These are phyloP conservation scores for Saccharomyces uvarum DNA, from an alignment of 1,139 yeast genomes.

Conservation along the genomic window DNA sequence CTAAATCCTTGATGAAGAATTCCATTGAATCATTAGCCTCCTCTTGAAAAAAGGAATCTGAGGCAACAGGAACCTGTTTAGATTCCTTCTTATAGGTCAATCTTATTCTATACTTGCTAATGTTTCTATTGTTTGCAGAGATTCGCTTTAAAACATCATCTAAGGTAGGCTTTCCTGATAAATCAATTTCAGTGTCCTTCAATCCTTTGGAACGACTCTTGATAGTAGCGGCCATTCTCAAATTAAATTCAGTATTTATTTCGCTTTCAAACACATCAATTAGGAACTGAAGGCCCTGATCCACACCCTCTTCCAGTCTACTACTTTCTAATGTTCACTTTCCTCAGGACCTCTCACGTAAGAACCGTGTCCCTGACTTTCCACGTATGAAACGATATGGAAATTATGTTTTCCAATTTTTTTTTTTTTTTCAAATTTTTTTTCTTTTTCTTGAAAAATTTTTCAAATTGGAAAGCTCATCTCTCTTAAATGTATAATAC, in stretches of 20 bases:
- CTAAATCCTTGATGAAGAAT: constrained; percentile 70
- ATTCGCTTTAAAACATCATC: constrained; percentile 36
- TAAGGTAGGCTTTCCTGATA: constrained; percentile 30
- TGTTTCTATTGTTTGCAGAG: constrained; percentile 39
- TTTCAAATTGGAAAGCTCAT: constrained; percentile 2
- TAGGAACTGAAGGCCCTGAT: background rate
- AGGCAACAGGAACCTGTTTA: constrained; percentile 25
- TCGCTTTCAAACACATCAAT: background rate
- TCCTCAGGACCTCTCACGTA: background rate
- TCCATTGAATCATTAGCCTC: constrained; percentile 34
- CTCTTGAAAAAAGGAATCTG: constrained; percentile 23
- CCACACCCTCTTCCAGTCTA: background rate
- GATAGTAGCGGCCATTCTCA: constrained; percentile 38
- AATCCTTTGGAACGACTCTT: constrained; percentile 47
- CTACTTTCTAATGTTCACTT: background rate
- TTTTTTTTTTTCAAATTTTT: background rate
- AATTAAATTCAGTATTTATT: background rate
- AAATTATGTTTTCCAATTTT: background rate
- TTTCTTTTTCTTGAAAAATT: constrained; percentile 1
- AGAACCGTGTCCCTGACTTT: background rate
- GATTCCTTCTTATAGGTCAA: constrained; percentile 30
- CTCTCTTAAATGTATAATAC: constrained; percentile 1
- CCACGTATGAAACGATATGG: background rate
- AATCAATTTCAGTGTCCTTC: constrained; percentile 36
- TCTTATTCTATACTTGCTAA: constrained; percentile 39